Base-by-base conservation (phyloP, 1,284 basidiomycete species). In the Trichosporon sp. region DNA sequence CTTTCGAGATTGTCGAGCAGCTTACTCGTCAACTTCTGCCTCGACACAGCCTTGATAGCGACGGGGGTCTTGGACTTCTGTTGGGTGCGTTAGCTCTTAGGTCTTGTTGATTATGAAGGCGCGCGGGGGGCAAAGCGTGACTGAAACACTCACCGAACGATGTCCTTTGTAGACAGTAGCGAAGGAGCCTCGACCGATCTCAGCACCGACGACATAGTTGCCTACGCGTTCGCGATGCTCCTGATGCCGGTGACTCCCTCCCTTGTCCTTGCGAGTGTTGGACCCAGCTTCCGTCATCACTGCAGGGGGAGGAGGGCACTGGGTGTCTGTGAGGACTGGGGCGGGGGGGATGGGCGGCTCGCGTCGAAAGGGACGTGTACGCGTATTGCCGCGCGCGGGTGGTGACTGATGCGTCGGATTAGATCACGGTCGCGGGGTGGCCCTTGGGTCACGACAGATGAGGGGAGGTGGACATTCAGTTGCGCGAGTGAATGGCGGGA, bases 141-240 rank as follows among this genome's bases (percentile, higher is more conserved):
- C 53, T 21, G 42, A 44, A 21, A 25, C 34, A 85, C 89, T 73
- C 76, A 93, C 94, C 82, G 90, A 89, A 79, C 94, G 90, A 83
- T 93, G 92, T 25, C 94, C 97, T 74, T 92, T 92, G 84, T 94
- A 96, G 44, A 99, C 96, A 0, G 92, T 96, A 32, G 95, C 96
- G 83, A 99, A 99, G 80, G 92, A 95, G 38, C 96, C 96, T 67
- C 86, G 82, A 18, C 87, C 87, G 67, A 88, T 87, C 80, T 88
- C 87, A 27, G 80, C 76, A 1, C 83, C 83, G 35, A 88, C 77
- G 47, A 83, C 75, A 78, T 86, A 88, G 71, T 85, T 84, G 53
- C 86, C 86, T 72, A 86, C 77, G 67, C 82, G 73, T 53, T 79
- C 78, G 56, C 72, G 70, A 31, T 74, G 71, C 21, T 66, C 65